Conservation (phyloP, 1,284 basidiomycete species). For the Cryptococcus maquisensis region DNA sequence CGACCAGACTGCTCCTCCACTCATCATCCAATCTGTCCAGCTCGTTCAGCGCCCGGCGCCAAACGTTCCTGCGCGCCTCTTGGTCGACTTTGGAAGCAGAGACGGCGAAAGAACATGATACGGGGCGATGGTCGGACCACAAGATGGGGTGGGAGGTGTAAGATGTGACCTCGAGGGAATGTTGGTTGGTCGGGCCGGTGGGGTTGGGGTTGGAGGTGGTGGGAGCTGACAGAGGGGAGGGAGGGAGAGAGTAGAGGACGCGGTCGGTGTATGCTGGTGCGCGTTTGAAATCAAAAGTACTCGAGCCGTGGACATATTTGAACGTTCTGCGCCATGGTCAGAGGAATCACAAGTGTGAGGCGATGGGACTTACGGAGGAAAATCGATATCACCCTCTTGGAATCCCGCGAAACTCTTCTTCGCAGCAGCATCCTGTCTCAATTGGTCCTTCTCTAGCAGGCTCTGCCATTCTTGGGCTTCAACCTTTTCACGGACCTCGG, state of each 20-base stretch:
- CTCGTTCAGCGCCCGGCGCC: conserved; percentile 43
- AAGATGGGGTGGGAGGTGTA: conserved; percentile 36
- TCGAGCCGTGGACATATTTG: conserved; percentile 43
- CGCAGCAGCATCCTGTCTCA: conserved; percentile 25
- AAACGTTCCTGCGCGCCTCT: conserved; percentile 32
- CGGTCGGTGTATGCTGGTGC: conserved; percentile 44
- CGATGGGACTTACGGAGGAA: conserved; percentile 31
- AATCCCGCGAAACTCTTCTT: conserved; percentile 37
- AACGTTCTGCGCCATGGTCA: conserved; percentile 26
- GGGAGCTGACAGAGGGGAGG: conserved; percentile 7
- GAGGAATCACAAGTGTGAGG: neutral
- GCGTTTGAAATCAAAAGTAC: conserved; percentile 34
- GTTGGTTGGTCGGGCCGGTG: conserved; percentile 48
- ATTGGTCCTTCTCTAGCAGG: conserved; percentile 38
- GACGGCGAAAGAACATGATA: conserved; percentile 21
- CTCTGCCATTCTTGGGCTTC: conserved; percentile 26
- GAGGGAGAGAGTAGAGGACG: conserved; percentile 23
- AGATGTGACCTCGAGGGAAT: conserved; percentile 20
- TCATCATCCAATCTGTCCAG: conserved; percentile 49
- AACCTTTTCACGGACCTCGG: conserved; percentile 25
- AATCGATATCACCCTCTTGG: conserved; percentile 30
- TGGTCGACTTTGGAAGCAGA: conserved; percentile 28
- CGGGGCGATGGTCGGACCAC: conserved; percentile 45
- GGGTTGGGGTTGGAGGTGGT: conserved; percentile 38
- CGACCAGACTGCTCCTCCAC: conserved; percentile 52